Percentiles rank a stretch among this genome's conserved stretches.
Evolutionary conservation across 495 filamentous ascomycete genomes (phyloP).

Genomic region (Astrothelium subdiscretum): DNA sequence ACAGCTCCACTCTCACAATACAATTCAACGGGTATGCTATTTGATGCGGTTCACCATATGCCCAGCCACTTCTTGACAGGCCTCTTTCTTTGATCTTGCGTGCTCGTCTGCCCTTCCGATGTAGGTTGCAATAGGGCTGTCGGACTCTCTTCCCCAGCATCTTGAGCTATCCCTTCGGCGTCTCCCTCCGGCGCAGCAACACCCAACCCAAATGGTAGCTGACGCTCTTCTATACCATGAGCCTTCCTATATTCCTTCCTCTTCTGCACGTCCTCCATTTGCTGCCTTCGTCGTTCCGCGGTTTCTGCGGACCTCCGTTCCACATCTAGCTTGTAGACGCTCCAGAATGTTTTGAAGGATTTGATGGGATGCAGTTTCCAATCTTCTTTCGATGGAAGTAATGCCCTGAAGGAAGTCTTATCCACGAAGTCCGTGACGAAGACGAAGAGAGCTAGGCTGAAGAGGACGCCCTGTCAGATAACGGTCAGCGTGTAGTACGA

Average conservation of each 20-base stretch:
- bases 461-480: constrained; percentile 48
- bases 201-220: background rate
- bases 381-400: constrained; percentile 52
- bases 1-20: background rate
- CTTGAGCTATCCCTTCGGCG: background rate
- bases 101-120: background rate
- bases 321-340: constrained; percentile 61
- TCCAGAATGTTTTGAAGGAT: constrained; percentile 43
- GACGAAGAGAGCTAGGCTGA: constrained; percentile 52
- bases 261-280: constrained; percentile 70
- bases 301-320: constrained; percentile 49
- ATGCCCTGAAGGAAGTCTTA: constrained; percentile 58
- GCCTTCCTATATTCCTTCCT: constrained; percentile 65
- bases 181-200: background rate
- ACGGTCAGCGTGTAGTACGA: background rate
- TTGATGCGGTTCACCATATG: background rate
- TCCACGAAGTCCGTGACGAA: constrained; percentile 58
- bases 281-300: constrained; percentile 51
- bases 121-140: background rate
- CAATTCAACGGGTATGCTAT: background rate
- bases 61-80: background rate
- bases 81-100: background rate
- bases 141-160: background rate
- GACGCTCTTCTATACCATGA: constrained; percentile 52
- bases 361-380: constrained; percentile 51